Evolutionary conservation across 1,284 basidiomycete genomes (phyloP).

Genomic region (Coniophora puteana): DNA sequence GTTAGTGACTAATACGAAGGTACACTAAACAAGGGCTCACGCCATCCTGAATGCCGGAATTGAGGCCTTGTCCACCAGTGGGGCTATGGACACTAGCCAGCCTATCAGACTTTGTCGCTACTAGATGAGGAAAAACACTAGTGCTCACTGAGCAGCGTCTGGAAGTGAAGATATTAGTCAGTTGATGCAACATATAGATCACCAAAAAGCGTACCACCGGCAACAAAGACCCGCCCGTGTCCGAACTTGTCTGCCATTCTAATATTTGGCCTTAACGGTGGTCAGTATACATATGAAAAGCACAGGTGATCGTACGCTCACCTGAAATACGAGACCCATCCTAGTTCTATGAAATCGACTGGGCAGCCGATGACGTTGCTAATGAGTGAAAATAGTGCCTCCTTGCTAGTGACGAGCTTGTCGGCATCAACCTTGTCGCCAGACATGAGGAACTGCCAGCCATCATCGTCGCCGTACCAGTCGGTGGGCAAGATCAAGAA

Average conservation of each 20-base stretch:
- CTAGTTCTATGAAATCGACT: slow-evolving; percentile 12
- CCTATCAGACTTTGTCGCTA: neutral
- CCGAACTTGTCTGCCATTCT: slow-evolving; percentile 33
- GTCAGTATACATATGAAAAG: neutral
- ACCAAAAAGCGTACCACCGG: slow-evolving; percentile 30
- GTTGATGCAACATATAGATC: neutral
- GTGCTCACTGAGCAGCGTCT: slow-evolving; percentile 23
- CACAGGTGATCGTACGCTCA: slow-evolving; percentile 9
- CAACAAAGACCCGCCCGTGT: slow-evolving; percentile 32
- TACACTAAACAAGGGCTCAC: slow-evolving; percentile 4
- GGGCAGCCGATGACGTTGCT: slow-evolving; percentile 11
- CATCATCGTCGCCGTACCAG: slow-evolving; percentile 4
- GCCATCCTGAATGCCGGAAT: slow-evolving; percentile 19
- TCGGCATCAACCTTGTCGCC: neutral
- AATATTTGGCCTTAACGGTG: slow-evolving; percentile 30
- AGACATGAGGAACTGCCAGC: slow-evolving; percentile 4
- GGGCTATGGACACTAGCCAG: slow-evolving; percentile 18
- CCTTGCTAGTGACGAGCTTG: neutral
- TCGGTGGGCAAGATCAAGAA: slow-evolving; percentile 12
- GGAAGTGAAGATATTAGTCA: neutral
- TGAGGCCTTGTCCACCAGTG: slow-evolving; percentile 18
- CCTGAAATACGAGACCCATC: slow-evolving; percentile 21
- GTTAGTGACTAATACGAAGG: neutral
- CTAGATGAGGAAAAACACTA: neutral
- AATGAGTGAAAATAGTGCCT: slow-evolving; percentile 11